Evolutionary conservation across 495 filamentous ascomycete species (phyloP).

Genomic region (Glonium stellatum): DNA sequence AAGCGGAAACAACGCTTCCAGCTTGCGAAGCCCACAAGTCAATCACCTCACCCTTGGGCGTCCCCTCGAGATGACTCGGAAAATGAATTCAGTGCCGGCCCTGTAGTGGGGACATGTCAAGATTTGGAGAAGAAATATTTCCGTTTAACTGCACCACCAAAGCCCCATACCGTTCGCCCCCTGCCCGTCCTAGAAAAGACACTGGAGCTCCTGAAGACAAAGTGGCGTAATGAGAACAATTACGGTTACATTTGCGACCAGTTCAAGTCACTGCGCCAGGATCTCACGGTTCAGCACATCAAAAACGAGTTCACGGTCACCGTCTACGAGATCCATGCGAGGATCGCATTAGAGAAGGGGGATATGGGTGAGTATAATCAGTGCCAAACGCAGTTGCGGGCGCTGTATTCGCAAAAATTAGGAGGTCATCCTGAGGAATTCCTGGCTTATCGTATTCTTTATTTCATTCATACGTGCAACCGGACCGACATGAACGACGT

Average conservation of each 20-base stretch:
- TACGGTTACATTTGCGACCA: conserved; percentile 98
- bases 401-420: conserved; percentile 75
- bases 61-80: conserved; percentile 45
- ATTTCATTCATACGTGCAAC: conserved; percentile 98
- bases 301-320: conserved; percentile 89
- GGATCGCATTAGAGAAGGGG: conserved; percentile 95
- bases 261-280: conserved; percentile 97
- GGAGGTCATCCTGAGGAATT: conserved; percentile 92
- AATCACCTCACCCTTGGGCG: conserved; percentile 7
- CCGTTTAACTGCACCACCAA: conserved; percentile 81
- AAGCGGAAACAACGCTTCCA: conserved; percentile 85
- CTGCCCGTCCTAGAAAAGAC: conserved; percentile 71
- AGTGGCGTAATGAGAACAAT: conserved; percentile 89
- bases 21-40: conserved; percentile 19
- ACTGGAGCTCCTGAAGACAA: conserved; percentile 80
- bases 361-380: conserved; percentile 99
- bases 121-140: conserved; percentile 91
- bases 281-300: conserved; percentile 96
- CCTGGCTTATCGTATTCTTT: conserved; percentile 99
- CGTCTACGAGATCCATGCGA: conserved; percentile 96
- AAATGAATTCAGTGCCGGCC: conserved; percentile 57
- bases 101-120: conserved; percentile 78
- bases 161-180: conserved; percentile 83
- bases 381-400: conserved; percentile 95
- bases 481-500: conserved; percentile 96